These are phyloP conservation scores for Pisolithus orientalis DNA, from an alignment of 768 basidiomycete species.

Conservation along the genomic window DNA sequence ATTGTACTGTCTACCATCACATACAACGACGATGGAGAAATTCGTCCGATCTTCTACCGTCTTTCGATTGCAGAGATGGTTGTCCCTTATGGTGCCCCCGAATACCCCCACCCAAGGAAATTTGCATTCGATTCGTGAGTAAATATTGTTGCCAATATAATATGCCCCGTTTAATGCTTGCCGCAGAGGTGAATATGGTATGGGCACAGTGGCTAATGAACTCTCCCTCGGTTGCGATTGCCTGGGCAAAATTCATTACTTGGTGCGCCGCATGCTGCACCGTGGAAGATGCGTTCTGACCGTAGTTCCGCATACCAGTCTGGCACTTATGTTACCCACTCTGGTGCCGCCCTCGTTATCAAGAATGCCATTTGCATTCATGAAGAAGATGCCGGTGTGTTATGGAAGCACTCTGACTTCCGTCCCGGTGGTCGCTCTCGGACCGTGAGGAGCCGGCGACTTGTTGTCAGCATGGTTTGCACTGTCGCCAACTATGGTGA, in stretches of 20 bases:
- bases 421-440: conserved; percentile 75
- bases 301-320: conserved; percentile 39
- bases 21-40: conserved; percentile 76
- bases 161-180: conserved; percentile 1
- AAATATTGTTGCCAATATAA: background rate
- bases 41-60: conserved; percentile 85
- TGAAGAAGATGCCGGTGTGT: conserved; percentile 82
- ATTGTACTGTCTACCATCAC: conserved; percentile 80
- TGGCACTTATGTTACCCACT: conserved; percentile 63
- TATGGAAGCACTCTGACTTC: conserved; percentile 92
- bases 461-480: conserved; percentile 89
- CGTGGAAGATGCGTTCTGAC: background rate
- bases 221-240: conserved; percentile 89
- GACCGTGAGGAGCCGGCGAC: conserved; percentile 72
- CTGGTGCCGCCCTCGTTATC: conserved; percentile 67
- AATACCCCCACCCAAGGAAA: conserved; percentile 83
- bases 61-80: conserved; percentile 88
- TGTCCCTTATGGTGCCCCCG: conserved; percentile 82
- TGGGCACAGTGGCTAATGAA: conserved; percentile 89
- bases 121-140: conserved; percentile 81
- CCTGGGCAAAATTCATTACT: conserved; percentile 78
- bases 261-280: conserved; percentile 38
- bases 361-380: conserved; percentile 92
- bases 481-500: conserved; percentile 86
- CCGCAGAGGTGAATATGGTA: conserved; percentile 78